Evolutionary conservation across 75 land plant species (phyloP).

Genomic region (Pinus albicaulis): DNA sequence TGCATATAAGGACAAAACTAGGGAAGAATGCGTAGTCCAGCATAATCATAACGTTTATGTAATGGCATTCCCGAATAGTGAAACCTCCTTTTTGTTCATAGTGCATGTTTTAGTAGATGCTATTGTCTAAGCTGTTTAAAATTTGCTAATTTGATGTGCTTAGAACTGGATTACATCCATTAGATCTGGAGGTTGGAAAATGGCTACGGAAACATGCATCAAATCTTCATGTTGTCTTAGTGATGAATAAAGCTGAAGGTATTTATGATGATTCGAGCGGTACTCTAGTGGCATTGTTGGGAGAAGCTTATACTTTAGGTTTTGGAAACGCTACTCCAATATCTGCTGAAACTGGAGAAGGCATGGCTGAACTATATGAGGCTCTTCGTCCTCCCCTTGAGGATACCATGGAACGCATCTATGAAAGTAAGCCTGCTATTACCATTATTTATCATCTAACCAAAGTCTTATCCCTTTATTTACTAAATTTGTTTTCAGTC

Average conservation of each 20-base stretch:
- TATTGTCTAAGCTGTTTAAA: neutral
- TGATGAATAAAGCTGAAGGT: conserved; percentile 87
- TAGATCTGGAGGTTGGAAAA: conserved; percentile 85
- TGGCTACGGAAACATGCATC: conserved; percentile 88
- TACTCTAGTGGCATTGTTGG: conserved; percentile 50
- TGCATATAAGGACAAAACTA: neutral
- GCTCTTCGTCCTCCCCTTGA: conserved; percentile 73
- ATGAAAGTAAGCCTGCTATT: conserved; percentile 7
- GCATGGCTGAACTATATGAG: conserved; percentile 81
- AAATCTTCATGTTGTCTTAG: conserved; percentile 56
- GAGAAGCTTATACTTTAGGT: conserved; percentile 82
- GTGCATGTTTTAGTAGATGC: neutral
- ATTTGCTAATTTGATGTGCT: neutral
- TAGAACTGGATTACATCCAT: conserved; percentile 87
- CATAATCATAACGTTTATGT: neutral
- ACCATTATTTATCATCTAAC: neutral
- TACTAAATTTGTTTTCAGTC: neutral
- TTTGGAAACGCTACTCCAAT: conserved; percentile 90
- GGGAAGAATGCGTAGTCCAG: neutral
- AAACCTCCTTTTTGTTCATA: neutral
- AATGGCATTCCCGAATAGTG: neutral
- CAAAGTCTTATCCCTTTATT: neutral
- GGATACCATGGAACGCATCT: conserved; percentile 32
- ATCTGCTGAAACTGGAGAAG: conserved; percentile 95
- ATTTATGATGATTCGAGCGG: conserved; percentile 51